Evolutionary conservation across 2,329 filamentous ascomycete genomes (phyloP), one percentile per base, ranked within the genome.

Genomic region (Colletotrichum tropicicola): DNA sequence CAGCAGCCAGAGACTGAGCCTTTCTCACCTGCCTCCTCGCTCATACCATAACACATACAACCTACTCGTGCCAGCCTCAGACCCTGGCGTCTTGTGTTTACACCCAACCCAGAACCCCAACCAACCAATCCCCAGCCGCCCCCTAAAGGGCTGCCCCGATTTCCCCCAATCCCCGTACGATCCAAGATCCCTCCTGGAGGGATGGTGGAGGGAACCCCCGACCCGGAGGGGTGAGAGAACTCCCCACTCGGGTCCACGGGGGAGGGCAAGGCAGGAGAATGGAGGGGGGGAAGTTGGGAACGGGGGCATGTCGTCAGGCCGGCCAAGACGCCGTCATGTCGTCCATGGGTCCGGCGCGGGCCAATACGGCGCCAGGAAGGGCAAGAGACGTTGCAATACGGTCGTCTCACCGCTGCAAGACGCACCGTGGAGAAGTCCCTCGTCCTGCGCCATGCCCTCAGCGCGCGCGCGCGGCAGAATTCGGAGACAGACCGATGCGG

Each of bases 111-210:
- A 61, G 62, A 56, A 51, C 57, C 57, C 49, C 32, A 41, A 39
- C 27, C 41, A 45, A 53, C 62, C 62, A 65, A 65, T 65, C 57
- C 57, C 57, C 54, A 63, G 60, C 37, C 47, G 54, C 47, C 47
- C 60, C 60, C 39, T 32, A 49, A 55, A 55, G 39, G 15, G 21
- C 27, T 30, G 61, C 61, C 61, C 61, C 61, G 19, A 65, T 61
- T 64, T 51, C 43, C 62, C 62, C 62, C 57, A 65, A 65, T 65
- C 62, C 57, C 62, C 49, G 62, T 65, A 62, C 62, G 57, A 51
- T 56, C 62, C 62, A 65, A 65, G 62, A 65, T 65, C 49, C 49
- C 49, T 45, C 44, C 56, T 48, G 61, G 12, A 35, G 32, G 32
- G 32, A 15, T 30, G 43, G 30, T 52, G 61, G 58, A 41, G 49